These are phyloP conservation scores for Millerozyma miso DNA, from an alignment of 805 yeast genomes.

Conservation along the genomic window DNA sequence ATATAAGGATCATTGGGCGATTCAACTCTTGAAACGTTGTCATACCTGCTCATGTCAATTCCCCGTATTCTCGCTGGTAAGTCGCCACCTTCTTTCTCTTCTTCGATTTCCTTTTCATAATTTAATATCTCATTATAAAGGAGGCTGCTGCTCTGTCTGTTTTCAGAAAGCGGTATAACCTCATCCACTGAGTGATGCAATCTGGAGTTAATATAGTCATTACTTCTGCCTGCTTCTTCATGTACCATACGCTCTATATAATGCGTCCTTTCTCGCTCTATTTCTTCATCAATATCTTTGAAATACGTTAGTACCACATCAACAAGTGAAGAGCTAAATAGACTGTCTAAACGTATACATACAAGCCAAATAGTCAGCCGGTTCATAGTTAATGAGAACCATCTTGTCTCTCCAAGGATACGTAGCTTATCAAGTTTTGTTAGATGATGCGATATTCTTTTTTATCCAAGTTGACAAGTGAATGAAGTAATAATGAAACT, in stretches of 20 bases:
- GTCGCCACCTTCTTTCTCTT: conserved; percentile 16
- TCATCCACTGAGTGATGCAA: conserved; percentile 20
- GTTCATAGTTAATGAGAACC: conserved; percentile 29
- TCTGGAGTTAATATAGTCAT: conserved; percentile 2
- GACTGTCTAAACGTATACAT: conserved; percentile 15
- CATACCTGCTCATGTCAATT: conserved; percentile 30
- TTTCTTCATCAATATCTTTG: conserved; percentile 30
- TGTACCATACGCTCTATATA: conserved; percentile 32
- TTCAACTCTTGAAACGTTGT: conserved; percentile 16
- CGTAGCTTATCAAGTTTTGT: too few species aligned
- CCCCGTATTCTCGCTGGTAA: conserved; percentile 13
- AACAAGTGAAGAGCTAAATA: background rate
- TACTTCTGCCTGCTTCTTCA: conserved; percentile 16
- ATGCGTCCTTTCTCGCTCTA: conserved; percentile 32
- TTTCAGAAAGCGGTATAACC: conserved; percentile 13
- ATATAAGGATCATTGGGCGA: conserved; percentile 13
- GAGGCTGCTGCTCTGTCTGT: conserved; percentile 4
- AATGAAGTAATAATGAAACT: too few species aligned
- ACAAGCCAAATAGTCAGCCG: conserved; percentile 39
- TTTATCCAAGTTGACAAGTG: too few species aligned
- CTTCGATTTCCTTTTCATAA: conserved; percentile 24
- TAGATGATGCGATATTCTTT: background rate
- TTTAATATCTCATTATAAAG: conserved; percentile 16
- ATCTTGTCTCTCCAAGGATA: conserved; percentile 6
- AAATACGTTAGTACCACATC: conserved; percentile 4